Evolutionary conservation across 176 grass and related monocot species (phyloP), one percentile per base, ranked within the genome.

Genomic region (Eleusine indica): DNA sequence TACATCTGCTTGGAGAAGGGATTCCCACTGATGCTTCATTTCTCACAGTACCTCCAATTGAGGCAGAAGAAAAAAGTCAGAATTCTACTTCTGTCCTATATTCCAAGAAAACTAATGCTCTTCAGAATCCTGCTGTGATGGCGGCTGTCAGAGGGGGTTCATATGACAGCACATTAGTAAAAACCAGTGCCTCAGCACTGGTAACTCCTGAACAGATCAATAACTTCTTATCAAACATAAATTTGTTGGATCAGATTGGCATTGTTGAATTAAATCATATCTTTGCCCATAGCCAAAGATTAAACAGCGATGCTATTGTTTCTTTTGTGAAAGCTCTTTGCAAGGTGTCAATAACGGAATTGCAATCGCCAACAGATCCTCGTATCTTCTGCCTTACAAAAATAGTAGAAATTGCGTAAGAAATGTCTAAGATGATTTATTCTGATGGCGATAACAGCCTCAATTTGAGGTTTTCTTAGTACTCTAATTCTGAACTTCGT

Each of bases 361-460:
- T 98, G 78, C 93, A 98, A 82, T 95, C 96, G 85, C 91, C 77
- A 29, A 88, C 84, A 70, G 87, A 98, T 90, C 96, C 96, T 80
- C 91, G 91, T 40, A 95, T 98, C 83, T 98, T 98, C 88, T 94
- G 96, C 77, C 96, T 98, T 73, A 98, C 96, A 73, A 98, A 98
- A 94, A 95, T 98, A 83, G 96, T 96, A 66, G 96, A 98, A 76
- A 94, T 95, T 17, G 89, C 96, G 91, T 98, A 95, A 96, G 93
- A 80, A 82, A 68, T 44, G 82, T 66, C 84, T 58, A 74, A 56
- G 21, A 16, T 16, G 61, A 21, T 44, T 48, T 72, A 60, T 82
- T 60, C 21, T 64, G 73, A 25, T 78, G 69, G 75, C 87, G 85
- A 81, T 29, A 87, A 62, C 2, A 61, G 28, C 71, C 10, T 22